Evolutionary conservation across 2,329 filamentous ascomycete genomes (phyloP), one percentile per base, ranked within the genome.

Genomic region (Colletotrichum ledebouriae): DNA sequence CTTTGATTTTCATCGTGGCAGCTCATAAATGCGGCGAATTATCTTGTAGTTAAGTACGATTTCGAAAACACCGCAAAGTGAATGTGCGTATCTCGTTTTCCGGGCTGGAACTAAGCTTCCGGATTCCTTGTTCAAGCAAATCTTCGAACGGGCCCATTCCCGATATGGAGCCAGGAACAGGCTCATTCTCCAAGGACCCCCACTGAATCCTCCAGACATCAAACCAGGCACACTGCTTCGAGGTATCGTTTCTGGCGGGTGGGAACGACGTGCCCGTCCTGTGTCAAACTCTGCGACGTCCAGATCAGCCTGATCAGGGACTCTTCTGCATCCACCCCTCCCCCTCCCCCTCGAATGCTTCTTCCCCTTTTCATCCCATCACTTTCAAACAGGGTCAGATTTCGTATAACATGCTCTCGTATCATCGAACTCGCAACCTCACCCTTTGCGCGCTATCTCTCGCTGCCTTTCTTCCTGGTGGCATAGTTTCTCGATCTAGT

Each of bases 231-330:
- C 37, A 13, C 37, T 11, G 10, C 37, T 13, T 12, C 37, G 2
- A 39, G 12, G 37, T 6, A 13, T 17, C 17, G 17, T 17, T 17
- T 20, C 22, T 22, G 22, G 22, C 22, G 22, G 22, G 22, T 22
- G 22, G 22, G 22, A 22, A 3, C 22, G 22, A 22, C 4, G 22
- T 22, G 22, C 22, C 22, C 4, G 22, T 22, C 22, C 22, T 22
- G 22, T 22, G 22, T 4, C 22, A 22, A 22, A 22, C 22, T 22
- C 22, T 22, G 4, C 22, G 4, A 22, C 22, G 22, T 22, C 34
- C 52, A 41, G 22, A 55, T 55, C 52, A 55, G 52, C 34, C 52
- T 25, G 22, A 55, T 55, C 52, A 55, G 52, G 52, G 12, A 20
- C n/a, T 13, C 7, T 3, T 39, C n/a, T 55, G 33, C 52, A 55